phyloP scores from a whole-genome alignment of 805 yeast species.

The Spathaspora hagerdaliae region DNA sequence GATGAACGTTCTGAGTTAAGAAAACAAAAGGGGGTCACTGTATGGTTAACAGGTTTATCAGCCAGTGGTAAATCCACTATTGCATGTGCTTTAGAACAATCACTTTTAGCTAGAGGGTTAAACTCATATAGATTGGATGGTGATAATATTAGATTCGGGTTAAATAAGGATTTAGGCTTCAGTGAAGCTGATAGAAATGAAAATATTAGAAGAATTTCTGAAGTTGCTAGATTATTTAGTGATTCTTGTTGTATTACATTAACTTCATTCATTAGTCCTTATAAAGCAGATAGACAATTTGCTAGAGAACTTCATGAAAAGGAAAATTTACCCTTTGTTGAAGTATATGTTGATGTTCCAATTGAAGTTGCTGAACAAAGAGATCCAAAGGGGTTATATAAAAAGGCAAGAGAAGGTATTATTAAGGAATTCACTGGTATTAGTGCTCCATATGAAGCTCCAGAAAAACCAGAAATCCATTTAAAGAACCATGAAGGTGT shows the following conservation, averaged over 20 bases:
- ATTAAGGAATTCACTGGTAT: constrained; percentile 95
- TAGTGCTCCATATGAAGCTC: constrained; percentile 94
- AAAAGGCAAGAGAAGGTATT: constrained; percentile 92
- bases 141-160: constrained; percentile 90
- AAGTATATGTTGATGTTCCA: constrained; percentile 91
- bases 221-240: constrained; percentile 90
- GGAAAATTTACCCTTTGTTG: constrained; percentile 76
- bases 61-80: constrained; percentile 95
- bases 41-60: constrained; percentile 94
- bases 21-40: constrained; percentile 81
- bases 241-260: constrained; percentile 86
- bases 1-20: constrained; percentile 70
- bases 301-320: constrained; percentile 84
- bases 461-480: constrained; percentile 78
- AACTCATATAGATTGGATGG: constrained; percentile 89
- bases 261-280: constrained; percentile 92
- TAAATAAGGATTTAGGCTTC: constrained; percentile 93
- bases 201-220: constrained; percentile 91
- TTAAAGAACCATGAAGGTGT: constrained; percentile 62
- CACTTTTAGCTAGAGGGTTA: constrained; percentile 62
- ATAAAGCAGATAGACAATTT: constrained; percentile 73
- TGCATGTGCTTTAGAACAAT: constrained; percentile 90
- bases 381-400: constrained; percentile 95
- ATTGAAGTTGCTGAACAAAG: constrained; percentile 92
- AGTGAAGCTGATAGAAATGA: constrained; percentile 89